Evolutionary conservation across 2,329 filamentous ascomycete genomes (phyloP).

Genomic region (Periconia sp.): DNA sequence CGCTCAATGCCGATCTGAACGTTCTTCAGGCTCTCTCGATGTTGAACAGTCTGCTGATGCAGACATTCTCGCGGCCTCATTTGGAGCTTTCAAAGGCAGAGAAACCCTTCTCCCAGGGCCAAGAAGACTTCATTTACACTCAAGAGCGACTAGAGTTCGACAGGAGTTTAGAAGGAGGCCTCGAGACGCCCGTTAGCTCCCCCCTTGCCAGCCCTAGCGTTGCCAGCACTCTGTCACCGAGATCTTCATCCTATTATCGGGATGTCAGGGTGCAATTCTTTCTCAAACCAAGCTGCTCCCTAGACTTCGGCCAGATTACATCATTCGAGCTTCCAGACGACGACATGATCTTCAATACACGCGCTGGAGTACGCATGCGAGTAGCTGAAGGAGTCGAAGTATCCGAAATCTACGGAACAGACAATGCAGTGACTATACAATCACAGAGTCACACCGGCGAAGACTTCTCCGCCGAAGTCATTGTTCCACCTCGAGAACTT

Average conservation of each 20-base stretch:
- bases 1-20: no score
- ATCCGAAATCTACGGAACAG: background rate
- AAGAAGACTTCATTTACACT: no score
- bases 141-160: no score
- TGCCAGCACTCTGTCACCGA: background rate
- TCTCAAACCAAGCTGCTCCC: background rate
- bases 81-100: no score
- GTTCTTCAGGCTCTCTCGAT: no score
- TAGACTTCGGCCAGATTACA: background rate
- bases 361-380: background rate
- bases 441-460: background rate
- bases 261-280: conserved; percentile 1
- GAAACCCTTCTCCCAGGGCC: no score
- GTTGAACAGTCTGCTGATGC: no score
- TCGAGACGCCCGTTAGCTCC: no score
- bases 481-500: background rate
- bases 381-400: conserved; percentile 1
- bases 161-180: no score
- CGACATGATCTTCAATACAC: background rate
- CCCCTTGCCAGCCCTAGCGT: background rate
- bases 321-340: background rate
- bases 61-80: no score
- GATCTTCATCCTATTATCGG: background rate
- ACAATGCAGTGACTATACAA: background rate
- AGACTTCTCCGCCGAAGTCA: background rate